Percentiles rank a stretch among this genome's conserved stretches.
phyloP scores from a whole-genome alignment of 495 filamentous ascomycete genomes.

The Aspergillus bertholletiae region DNA sequence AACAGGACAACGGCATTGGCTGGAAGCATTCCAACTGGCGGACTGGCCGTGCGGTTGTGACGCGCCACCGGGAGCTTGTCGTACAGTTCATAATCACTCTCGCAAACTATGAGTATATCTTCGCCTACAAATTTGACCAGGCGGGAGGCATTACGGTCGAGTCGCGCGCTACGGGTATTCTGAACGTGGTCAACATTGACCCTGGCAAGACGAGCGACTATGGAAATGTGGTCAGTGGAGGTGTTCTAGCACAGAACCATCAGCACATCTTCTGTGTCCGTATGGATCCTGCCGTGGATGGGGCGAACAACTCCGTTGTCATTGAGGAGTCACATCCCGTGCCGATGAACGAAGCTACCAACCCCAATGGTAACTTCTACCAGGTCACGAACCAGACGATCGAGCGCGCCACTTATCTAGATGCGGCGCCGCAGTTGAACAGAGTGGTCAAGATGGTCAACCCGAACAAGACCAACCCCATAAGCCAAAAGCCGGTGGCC shows the following conservation, averaged over 20 bases:
- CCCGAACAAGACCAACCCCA: slow-evolving; percentile 57
- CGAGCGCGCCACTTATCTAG: slow-evolving; percentile 60
- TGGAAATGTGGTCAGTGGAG: slow-evolving; percentile 84
- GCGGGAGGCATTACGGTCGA: slow-evolving; percentile 80
- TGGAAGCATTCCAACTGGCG: slow-evolving; percentile 75
- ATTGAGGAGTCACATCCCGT: slow-evolving; percentile 73
- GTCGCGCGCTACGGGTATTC: slow-evolving; percentile 80
- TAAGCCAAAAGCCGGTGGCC: slow-evolving; percentile 72
- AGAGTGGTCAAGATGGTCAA: slow-evolving; percentile 84
- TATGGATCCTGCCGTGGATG: slow-evolving; percentile 81
- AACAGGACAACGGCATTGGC: slow-evolving; percentile 66
- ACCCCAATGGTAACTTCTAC: slow-evolving; percentile 84
- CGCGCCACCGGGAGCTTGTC: slow-evolving; percentile 58
- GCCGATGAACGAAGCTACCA: slow-evolving; percentile 64
- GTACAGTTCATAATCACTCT: slow-evolving; percentile 78
- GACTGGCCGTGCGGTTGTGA: slow-evolving; percentile 60
- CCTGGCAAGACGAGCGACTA: slow-evolving; percentile 54
- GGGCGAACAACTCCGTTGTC: slow-evolving; percentile 64
- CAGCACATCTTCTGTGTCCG: slow-evolving; percentile 93
- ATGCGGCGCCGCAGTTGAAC: slow-evolving; percentile 63
- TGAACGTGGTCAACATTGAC: slow-evolving; percentile 85
- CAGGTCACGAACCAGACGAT: slow-evolving; percentile 58
- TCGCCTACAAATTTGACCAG: slow-evolving; percentile 86
- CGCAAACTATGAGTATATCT: slow-evolving; percentile 83
- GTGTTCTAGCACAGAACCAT: slow-evolving; percentile 77